Percentiles rank a stretch among this genome's conserved stretches.
phyloP scores from a whole-genome alignment of 257 asterid species.

The Nicotiana sylvestris region DNA sequence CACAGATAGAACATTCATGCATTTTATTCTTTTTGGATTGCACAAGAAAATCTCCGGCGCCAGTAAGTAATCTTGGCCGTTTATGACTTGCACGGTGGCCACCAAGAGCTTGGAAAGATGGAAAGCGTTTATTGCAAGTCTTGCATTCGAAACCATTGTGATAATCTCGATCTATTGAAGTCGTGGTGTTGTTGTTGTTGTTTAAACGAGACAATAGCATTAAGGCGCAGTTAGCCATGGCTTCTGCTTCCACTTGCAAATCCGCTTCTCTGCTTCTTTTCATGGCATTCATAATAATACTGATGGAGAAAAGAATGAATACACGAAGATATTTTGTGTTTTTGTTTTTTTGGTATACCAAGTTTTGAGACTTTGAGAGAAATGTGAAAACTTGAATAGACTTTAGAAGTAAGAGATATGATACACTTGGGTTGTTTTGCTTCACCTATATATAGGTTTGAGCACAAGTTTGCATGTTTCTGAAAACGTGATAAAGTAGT shows the following conservation, averaged over 20 bases:
- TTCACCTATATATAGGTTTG: background rate
- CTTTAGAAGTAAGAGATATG: background rate
- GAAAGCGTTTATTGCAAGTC: constrained; percentile 1
- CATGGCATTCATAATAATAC: background rate
- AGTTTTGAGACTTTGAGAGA: background rate
- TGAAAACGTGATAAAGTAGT: no score
- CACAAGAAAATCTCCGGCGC: background rate
- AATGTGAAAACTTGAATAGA: background rate
- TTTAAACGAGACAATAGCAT: background rate
- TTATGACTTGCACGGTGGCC: constrained; percentile 16
- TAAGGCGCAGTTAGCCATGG: constrained; percentile 9
- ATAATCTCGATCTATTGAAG: background rate
- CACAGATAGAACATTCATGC: constrained; percentile 5
- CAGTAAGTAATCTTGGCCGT: background rate
- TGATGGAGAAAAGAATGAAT: background rate
- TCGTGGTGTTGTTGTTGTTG: background rate
- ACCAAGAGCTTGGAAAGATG: constrained; percentile 11
- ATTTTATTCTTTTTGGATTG: background rate
- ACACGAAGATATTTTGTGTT: no score
- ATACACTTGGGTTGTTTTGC: background rate
- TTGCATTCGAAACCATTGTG: background rate
- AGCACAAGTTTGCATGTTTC: background rate
- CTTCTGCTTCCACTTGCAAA: background rate
- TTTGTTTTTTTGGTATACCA: background rate
- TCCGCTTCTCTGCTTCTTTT: background rate